Evolutionary conservation across 1,284 basidiomycete species (phyloP).

Genomic region (Heterobasidion irregulare): DNA sequence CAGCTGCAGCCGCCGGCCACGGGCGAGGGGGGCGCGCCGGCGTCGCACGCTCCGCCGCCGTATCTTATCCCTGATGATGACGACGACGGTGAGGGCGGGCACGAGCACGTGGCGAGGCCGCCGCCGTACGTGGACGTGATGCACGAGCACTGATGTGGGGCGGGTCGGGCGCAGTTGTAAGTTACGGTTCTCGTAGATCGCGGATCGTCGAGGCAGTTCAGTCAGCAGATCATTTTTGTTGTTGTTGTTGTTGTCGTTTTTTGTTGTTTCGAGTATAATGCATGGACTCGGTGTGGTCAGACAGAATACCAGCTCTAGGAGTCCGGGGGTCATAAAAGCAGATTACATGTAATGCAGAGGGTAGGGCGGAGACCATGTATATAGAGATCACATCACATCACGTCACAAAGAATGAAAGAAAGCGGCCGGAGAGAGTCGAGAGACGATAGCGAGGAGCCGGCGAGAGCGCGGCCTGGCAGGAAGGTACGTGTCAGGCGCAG

Average conservation of each 20-base stretch:
- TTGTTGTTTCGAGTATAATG: neutral
- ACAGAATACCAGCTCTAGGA: conserved; percentile 6
- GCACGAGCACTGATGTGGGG: conserved; percentile 1
- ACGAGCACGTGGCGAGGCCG: conserved; percentile 40
- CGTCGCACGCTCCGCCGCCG: conserved; percentile 32
- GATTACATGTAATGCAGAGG: conserved; percentile 24
- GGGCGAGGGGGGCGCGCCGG: conserved; percentile 6
- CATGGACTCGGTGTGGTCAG: neutral
- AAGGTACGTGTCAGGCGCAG: neutral
- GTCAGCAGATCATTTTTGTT: neutral
- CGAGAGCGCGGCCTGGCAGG: no score
- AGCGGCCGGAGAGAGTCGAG: conserved; percentile 12
- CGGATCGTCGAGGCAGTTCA: neutral
- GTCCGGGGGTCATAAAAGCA: conserved; percentile 16
- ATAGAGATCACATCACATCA: conserved; percentile 21
- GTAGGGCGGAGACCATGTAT: conserved; percentile 19
- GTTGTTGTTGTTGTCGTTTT: neutral
- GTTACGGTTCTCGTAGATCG: neutral
- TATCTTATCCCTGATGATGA: conserved; percentile 42
- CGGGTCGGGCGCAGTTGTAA: no score
- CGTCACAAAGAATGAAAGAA: conserved; percentile 15
- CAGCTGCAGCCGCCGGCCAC: neutral
- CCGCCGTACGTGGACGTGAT: conserved; percentile 48
- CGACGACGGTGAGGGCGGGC: conserved; percentile 28
- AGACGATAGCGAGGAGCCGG: conserved; percentile 13